Evolutionary conservation across 768 basidiomycete genomes (phyloP).

Genomic region (Dacryopinax primogenitus): DNA sequence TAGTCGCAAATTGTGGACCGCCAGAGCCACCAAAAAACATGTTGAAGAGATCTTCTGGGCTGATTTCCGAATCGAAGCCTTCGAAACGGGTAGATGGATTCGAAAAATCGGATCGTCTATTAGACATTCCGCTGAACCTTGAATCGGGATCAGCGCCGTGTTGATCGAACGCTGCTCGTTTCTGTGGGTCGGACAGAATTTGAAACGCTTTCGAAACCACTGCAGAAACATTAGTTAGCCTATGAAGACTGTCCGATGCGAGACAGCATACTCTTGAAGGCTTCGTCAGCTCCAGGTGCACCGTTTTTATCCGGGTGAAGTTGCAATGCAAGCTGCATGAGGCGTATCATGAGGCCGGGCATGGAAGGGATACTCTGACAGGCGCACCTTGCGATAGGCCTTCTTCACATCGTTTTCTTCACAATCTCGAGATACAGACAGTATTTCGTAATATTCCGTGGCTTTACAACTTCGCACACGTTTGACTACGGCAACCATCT

Average conservation of each 20-base stretch:
- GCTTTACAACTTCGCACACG: conserved; percentile 74
- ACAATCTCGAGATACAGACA: conserved; percentile 64
- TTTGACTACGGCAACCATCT: conserved; percentile 72
- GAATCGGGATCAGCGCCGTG: conserved; percentile 83
- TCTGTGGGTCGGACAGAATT: conserved; percentile 85
- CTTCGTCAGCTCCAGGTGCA: conserved; percentile 95
- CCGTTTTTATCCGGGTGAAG: conserved; percentile 90
- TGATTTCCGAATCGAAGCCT: conserved; percentile 73
- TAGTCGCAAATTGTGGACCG: conserved; percentile 22
- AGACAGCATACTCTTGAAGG: conserved; percentile 73
- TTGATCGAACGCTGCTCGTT: conserved; percentile 74
- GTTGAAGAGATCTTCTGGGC: conserved; percentile 93
- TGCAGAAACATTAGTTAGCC: conserved; percentile 25
- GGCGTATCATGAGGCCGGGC: background rate
- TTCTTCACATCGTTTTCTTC: conserved; percentile 81
- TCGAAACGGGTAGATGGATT: conserved; percentile 19
- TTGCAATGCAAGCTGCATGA: conserved; percentile 65
- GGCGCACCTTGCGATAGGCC: conserved; percentile 82
- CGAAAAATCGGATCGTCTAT: conserved; percentile 20
- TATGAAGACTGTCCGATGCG: conserved; percentile 9
- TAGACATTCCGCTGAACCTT: conserved; percentile 54
- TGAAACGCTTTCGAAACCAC: conserved; percentile 98
- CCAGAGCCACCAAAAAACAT: conserved; percentile 75
- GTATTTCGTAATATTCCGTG: conserved; percentile 87
- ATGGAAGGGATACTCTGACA: conserved; percentile 2